phyloP scores from a whole-genome alignment of 2,329 filamentous ascomycete genomes.

The Magnaporthiopsis poae region DNA sequence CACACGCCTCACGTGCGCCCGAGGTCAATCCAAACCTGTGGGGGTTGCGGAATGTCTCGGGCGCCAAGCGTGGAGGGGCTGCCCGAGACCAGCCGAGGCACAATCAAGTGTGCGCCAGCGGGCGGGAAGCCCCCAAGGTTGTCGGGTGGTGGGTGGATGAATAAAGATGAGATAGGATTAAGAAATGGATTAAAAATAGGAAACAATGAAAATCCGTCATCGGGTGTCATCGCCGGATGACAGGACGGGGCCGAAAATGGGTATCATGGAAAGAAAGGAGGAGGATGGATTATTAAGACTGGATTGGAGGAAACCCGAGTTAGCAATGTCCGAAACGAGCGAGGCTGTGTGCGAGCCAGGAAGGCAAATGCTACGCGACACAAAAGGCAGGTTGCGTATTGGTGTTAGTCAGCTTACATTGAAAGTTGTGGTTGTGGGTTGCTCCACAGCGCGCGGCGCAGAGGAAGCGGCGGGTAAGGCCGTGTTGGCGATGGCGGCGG shows the following conservation, averaged over 20 bases:
- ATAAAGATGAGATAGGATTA: background rate
- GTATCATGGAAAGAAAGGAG: background rate
- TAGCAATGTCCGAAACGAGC: conserved; percentile 1
- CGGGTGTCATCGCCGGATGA: background rate
- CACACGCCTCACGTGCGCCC: background rate
- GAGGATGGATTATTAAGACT: conserved; percentile 1
- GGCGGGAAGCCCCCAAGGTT: background rate
- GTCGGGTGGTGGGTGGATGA: background rate
- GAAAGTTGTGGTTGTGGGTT: background rate
- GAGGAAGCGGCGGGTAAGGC: background rate
- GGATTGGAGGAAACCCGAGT: background rate
- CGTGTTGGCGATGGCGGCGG: too few relatives aligned
- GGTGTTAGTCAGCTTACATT: conserved; percentile 7
- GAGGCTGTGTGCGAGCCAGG: background rate
- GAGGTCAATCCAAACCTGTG: background rate
- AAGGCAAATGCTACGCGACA: too few relatives aligned
- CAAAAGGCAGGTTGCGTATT: background rate
- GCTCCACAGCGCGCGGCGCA: background rate
- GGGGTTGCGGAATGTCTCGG: background rate
- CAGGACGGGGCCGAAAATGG: background rate
- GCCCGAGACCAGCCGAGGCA: background rate
- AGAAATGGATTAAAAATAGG: background rate
- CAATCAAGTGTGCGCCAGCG: background rate
- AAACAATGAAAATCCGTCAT: background rate
- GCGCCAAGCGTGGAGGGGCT: background rate